Evolutionary conservation across 2,329 filamentous ascomycete species (phyloP).

Genomic region (Dissoconium aciculare): DNA sequence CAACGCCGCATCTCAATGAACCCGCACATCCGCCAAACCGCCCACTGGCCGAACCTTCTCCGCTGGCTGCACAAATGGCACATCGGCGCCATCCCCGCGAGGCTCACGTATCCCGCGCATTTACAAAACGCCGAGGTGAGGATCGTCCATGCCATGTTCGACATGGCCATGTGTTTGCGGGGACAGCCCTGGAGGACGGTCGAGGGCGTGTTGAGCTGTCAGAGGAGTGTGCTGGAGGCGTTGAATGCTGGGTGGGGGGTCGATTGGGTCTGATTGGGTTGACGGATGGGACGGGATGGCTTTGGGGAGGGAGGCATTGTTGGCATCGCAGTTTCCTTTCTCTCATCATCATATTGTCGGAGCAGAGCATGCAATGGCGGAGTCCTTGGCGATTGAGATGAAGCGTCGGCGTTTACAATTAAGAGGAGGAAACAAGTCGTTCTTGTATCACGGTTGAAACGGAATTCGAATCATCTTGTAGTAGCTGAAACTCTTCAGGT

Average conservation of each 20-base stretch:
- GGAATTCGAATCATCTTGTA: too few relatives aligned
- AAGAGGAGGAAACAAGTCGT: too few relatives aligned
- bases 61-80: conserved; percentile 2
- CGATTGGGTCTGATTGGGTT: too few relatives aligned
- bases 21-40: neutral
- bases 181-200: neutral
- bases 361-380: too few relatives aligned
- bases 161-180: neutral
- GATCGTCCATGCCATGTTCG: neutral
- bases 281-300: too few relatives aligned
- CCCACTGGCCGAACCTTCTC: conserved; percentile 4
- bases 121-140: neutral
- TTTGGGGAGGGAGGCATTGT: too few relatives aligned
- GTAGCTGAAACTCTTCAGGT: too few relatives aligned
- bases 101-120: neutral
- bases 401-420: too few relatives aligned
- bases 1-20: neutral
- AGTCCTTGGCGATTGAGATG: too few relatives aligned
- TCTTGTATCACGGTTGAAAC: too few relatives aligned
- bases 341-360: too few relatives aligned
- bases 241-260: conserved; percentile 3
- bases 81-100: conserved; percentile 1
- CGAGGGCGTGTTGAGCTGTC: conserved; percentile 2
- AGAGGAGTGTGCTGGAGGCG: conserved; percentile 3
- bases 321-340: too few relatives aligned